Conservation (phyloP, 2,329 filamentous ascomycete species). For the Exophiala xenobiotica region DNA sequence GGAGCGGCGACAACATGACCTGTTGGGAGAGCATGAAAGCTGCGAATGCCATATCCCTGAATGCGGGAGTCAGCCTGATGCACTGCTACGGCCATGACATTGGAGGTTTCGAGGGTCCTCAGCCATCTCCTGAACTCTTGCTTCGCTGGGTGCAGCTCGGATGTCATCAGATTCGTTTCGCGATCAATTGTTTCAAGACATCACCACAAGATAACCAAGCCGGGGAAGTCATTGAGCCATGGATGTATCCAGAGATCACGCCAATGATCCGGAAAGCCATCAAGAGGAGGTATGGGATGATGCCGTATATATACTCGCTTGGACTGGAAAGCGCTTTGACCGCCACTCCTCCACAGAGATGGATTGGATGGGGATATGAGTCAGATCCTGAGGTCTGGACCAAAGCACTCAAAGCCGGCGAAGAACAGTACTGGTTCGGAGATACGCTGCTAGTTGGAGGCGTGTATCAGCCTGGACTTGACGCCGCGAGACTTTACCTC, state of each 20-base stretch:
- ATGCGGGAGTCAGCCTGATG: slow-evolving; percentile 65
- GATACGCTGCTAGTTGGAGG: slow-evolving; percentile 65
- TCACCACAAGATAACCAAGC: slow-evolving; percentile 62
- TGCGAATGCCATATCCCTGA: slow-evolving; percentile 67
- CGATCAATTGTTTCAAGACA: slow-evolving; percentile 79
- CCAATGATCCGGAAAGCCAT: slow-evolving; percentile 64
- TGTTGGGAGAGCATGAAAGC: slow-evolving; percentile 73
- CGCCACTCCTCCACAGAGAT: slow-evolving; percentile 65
- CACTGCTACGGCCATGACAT: slow-evolving; percentile 74
- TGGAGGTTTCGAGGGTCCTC: slow-evolving; percentile 70
- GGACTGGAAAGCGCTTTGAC: slow-evolving; percentile 61
- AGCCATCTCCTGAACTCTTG: slow-evolving; percentile 68
- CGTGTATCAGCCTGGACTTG: slow-evolving; percentile 62
- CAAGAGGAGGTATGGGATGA: slow-evolving; percentile 67
- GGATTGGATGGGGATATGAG: slow-evolving; percentile 74
- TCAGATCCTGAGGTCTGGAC: slow-evolving; percentile 66
- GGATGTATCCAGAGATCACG: slow-evolving; percentile 71
- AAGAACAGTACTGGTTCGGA: slow-evolving; percentile 72
- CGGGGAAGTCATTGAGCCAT: slow-evolving; percentile 73
- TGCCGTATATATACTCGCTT: slow-evolving; percentile 69
- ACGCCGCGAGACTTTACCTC: slow-evolving; percentile 57
- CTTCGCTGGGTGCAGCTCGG: slow-evolving; percentile 73
- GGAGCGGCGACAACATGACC: slow-evolving; percentile 73
- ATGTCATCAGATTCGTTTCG: slow-evolving; percentile 67
- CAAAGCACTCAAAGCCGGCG: slow-evolving; percentile 58